Evolutionary conservation across 2,329 filamentous ascomycete species (phyloP), one percentile per base, ranked within the genome.

Genomic region (Arthrobotrys sphaeroides): DNA sequence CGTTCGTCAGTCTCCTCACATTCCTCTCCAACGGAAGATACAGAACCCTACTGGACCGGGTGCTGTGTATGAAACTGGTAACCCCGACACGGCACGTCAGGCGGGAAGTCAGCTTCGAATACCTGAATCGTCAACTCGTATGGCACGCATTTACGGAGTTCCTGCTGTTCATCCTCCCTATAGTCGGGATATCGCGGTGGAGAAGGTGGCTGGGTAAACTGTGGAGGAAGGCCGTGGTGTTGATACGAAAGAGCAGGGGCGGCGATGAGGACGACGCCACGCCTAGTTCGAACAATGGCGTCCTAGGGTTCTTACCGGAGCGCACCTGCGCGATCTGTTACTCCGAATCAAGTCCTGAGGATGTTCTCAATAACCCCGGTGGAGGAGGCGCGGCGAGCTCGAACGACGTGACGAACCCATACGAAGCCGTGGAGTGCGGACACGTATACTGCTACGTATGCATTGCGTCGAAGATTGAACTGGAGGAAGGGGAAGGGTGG

Each of bases 61-160:
- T 95, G 9, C 85, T 99, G 65, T 88, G 91, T 72, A 90, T 99
- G 82, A 90, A 94, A 66, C 88, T 99, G 47, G 91, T 93, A 2
- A 91, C 95, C 5, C 91, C 91, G 3, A 94, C 91, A 2, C 93
- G 88, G 80, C 92, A 96, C 81, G 91, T 96, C 77, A 92, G 89
- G 81, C 88, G 94, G 31, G 93, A 98, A 83, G 94, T 99, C 24
- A 96, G 92, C 0, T 98, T 99, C 81, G 95, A 99, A 83, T 98
- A 97, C 80, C 88, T 98, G 57, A 99, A 99, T 82, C 90, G 95
- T 53, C 95, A 99, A 83, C 88, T 99, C 9, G 95, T 99, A 38
- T 99, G 95, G 95, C 95, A 99, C 83, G 95, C 95, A n/a, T 97
- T 99, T 80, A 99, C 95, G 24, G 95, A 99, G 82, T 99, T 99